Base-by-base conservation (phyloP, 192 early-diverging fungal species). In the Lunasporangiospora selenospora region DNA sequence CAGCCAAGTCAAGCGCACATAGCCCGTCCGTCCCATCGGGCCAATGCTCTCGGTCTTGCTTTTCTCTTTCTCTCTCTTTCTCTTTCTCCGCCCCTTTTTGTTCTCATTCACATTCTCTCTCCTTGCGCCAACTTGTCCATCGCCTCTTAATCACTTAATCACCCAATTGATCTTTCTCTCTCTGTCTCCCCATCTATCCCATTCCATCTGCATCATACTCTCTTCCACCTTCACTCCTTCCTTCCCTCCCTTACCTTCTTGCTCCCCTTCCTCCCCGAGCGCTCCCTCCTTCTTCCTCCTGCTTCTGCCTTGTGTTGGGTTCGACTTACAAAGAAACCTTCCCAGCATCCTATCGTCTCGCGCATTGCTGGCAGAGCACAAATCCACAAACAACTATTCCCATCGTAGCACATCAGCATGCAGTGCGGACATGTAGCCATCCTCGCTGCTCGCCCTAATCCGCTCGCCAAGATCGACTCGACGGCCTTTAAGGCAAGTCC, bases 381-480 rank as follows among this genome's bases (percentile, higher is more conserved):
- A 40, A n/a, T 15, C 38, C 18, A 6, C 18, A 15, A 43, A 8
- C 9, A 27, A 19, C 19, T 26, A 57, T 26, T 29, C 53, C 30
- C 56, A 47, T 29, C 12, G 27, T 33, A 26, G 6, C 21, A 49
- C 11, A 29, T 3, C 44, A 9, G 29, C 11, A 50, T 33, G 40
- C 58, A 51, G 27, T 71, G 67, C 46, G 59, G 62, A 32, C 67
- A 71, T 71, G 67, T 59, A 15, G 51, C 59, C 5, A 57, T 62
- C 24, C 59, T 71, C 21, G 58, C 67, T 18, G 36, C 45, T 4
- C 53, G 67, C 0, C 53, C 67, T 13, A 62, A 71, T 39, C 59
- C 67, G 2, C 59, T 71, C 9, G 58, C 67, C 15, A 71, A 71
- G 53, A 71, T 71, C 46, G 67, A 71, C 16, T 71, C 67, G 21